Evolutionary conservation across 768 basidiomycete genomes (phyloP).

Genomic region (Hericium alpestre): DNA sequence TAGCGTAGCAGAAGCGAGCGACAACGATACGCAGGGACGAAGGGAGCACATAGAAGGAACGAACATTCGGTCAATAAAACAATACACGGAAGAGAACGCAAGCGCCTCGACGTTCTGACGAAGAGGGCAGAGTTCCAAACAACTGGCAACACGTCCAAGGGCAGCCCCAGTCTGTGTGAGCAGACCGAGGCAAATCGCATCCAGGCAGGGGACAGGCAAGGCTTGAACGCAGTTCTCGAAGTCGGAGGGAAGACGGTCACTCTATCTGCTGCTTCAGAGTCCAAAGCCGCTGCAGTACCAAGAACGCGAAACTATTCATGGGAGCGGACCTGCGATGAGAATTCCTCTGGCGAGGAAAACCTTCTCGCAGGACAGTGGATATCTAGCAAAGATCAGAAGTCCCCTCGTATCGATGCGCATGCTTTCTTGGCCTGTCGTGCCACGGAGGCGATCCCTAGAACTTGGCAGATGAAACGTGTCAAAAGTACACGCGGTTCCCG

Average conservation of each 20-base stretch:
- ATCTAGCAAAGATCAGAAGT: constrained; percentile 15
- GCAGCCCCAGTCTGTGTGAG: constrained; percentile 24
- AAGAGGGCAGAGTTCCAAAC: constrained; percentile 21
- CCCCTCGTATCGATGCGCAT: constrained; percentile 22
- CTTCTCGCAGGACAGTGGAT: constrained; percentile 12
- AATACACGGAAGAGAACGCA: constrained; percentile 27
- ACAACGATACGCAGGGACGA: constrained; percentile 7
- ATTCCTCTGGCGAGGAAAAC: constrained; percentile 8
- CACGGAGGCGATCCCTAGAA: constrained; percentile 25
- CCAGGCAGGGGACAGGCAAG: constrained; percentile 45
- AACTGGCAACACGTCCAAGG: constrained; percentile 28
- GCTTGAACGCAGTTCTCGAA: constrained; percentile 32
- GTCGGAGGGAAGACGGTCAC: constrained; percentile 23
- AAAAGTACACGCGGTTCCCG: constrained; percentile 6
- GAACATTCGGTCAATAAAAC: constrained; percentile 38
- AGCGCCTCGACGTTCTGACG: constrained; percentile 38
- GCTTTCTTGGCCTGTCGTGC: constrained; percentile 26
- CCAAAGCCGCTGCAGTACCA: constrained; percentile 45
- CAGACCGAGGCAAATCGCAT: constrained; percentile 30
- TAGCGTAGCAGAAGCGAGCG: constrained; percentile 10
- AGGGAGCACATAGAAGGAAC: constrained; percentile 25
- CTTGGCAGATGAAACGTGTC: constrained; percentile 22
- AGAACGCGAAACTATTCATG: constrained; percentile 36
- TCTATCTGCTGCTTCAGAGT: constrained; percentile 27
- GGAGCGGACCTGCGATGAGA: constrained; percentile 27